Base-by-base conservation (phyloP, 805 yeast genomes). In the Nakazawaea wyomingensis region DNA sequence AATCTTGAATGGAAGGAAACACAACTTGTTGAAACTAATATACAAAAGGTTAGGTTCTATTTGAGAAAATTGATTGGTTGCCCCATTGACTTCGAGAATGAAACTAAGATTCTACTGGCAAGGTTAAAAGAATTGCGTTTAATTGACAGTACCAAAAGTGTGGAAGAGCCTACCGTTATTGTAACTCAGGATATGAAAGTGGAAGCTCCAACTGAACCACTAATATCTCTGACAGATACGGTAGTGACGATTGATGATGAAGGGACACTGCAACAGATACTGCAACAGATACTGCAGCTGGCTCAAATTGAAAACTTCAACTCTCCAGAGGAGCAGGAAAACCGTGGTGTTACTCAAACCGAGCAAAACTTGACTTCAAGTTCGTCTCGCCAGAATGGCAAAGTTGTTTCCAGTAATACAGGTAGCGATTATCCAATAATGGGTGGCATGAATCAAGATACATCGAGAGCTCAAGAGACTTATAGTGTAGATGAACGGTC, bases 1-100 rank as follows among this genome's bases (percentile, higher is more conserved):
- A 16, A 42, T 17, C 34, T 45, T 28, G 14, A 7, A 17, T 43
- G 41, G 41, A 22, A 34, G 4, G 35, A 13, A 5, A 33, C n/a
- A 13, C 14, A 14, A 36, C 22, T 44, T n/a, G 19, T 30, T 5
- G 45, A 47, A 41, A 53, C 51, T 2, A 52, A 62, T 19, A 16
- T 61, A 5, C 43, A 50, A 2, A 53, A 61, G 46, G 38, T 74
- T 26, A 64, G 71, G 39, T 71, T 68, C 45, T 68, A 65, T 39
- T 47, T 75, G 43, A 61, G 80, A 41, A 76, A 78, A 52, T 47
- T 76, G 30, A 69, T 65, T 36, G 82, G 78, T 3, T 61, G 72
- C 14, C 61, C 61, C 34, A 51, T 69, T 1, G 28, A 60, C 35
- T 46, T 68, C 30, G 46, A 50, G 1, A 49, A 60, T 56, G 77